Percentiles rank a stretch among this genome's conserved stretches.
Conservation (phyloP, 441 rosid genomes). For the Pelargonium fulgidum region DNA sequence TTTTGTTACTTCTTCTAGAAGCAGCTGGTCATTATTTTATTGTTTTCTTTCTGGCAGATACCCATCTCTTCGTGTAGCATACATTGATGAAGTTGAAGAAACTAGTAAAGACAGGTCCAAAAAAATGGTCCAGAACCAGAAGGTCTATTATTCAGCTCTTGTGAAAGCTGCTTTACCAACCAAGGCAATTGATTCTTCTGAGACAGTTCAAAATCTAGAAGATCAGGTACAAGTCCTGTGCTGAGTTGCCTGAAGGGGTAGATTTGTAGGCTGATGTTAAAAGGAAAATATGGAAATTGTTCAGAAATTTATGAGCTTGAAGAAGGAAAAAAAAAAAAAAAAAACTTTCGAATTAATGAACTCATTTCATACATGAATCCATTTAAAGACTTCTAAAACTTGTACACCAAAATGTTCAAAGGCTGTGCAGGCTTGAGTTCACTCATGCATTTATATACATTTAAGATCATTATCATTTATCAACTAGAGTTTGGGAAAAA, state of each 20-base stretch:
- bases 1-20: constrained; percentile 12
- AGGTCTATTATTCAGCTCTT: constrained; percentile 79
- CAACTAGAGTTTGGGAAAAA: background rate
- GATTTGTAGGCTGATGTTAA: background rate
- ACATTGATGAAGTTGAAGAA: constrained; percentile 96
- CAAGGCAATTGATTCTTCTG: constrained; percentile 68
- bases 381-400: background rate
- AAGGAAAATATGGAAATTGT: background rate
- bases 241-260: background rate
- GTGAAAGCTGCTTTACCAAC: constrained; percentile 77
- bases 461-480: background rate
- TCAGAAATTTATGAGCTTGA: background rate
- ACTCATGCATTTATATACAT: background rate
- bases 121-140: constrained; percentile 37
- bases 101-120: constrained; percentile 61
- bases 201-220: constrained; percentile 76
- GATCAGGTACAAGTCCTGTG: constrained; percentile 61
- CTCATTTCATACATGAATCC: background rate
- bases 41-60: constrained; percentile 41
- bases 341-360: background rate
- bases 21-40: constrained; percentile 7
- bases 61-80: constrained; percentile 97
- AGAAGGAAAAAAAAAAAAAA: too few relatives aligned
- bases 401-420: background rate
- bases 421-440: too few relatives aligned